Conservation (phyloP, 805 yeast genomes). For the Starmerella ratchasimensis region DNA sequence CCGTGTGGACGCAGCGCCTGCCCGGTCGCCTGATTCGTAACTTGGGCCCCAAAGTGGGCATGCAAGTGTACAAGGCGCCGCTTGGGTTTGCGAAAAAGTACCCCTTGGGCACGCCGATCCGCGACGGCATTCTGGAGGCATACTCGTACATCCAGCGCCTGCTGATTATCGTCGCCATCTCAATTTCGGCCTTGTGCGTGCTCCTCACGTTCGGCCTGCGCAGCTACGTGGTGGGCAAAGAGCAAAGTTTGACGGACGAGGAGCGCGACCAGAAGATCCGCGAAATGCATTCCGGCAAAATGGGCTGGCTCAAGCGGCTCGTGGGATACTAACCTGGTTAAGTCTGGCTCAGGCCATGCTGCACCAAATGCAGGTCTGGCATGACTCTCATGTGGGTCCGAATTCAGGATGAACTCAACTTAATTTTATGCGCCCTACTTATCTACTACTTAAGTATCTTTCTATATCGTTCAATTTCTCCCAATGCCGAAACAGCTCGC, state of each 20-base stretch:
- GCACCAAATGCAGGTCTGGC: too few relatives aligned
- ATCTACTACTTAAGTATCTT: too few relatives aligned
- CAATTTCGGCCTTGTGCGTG: constrained; percentile 31
- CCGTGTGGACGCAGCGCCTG: constrained; percentile 53
- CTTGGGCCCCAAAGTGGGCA: constrained; percentile 30
- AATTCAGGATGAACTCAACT: too few relatives aligned
- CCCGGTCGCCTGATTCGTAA: constrained; percentile 32
- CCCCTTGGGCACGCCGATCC: constrained; percentile 49
- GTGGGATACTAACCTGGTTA: constrained; percentile 3
- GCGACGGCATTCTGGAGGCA: constrained; percentile 42
- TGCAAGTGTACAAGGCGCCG: constrained; percentile 41
- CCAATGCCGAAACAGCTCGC: too few relatives aligned
- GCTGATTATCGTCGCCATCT: constrained; percentile 39
- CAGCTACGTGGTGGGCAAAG: constrained; percentile 4
- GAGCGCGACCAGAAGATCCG: constrained; percentile 11
- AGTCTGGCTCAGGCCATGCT: too few relatives aligned
- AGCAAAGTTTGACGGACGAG: constrained; percentile 11
- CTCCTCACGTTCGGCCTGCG: constrained; percentile 6
- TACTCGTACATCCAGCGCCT: constrained; percentile 47
- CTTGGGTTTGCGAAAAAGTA: constrained; percentile 34
- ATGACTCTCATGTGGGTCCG: too few relatives aligned
- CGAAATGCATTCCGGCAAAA: not conserved
- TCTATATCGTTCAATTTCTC: too few relatives aligned
- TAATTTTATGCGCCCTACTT: too few relatives aligned
- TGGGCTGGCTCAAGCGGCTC: constrained; percentile 1